Percentiles rank a stretch among this genome's conserved stretches.
These are phyloP conservation scores for Geotrichum citri-aurantii DNA, from an alignment of 1,139 yeast species.

Conservation along the genomic window DNA sequence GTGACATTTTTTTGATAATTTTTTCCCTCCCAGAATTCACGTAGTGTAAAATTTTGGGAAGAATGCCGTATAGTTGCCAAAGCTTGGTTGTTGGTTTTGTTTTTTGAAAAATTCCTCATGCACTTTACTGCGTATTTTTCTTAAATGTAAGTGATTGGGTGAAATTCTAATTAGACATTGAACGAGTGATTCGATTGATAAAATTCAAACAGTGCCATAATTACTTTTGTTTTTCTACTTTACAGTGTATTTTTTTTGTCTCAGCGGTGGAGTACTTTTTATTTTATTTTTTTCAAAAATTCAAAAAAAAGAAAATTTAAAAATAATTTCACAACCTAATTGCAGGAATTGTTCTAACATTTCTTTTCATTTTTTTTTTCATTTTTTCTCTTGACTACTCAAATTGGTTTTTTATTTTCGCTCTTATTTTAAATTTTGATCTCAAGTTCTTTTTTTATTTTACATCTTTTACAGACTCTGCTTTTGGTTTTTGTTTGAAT, in stretches of 20 bases:
- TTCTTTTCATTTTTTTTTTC: not conserved
- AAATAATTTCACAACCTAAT: not conserved
- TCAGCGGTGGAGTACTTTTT: not conserved
- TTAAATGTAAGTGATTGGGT: not conserved
- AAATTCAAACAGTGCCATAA: not conserved
- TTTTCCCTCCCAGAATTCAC: no score
- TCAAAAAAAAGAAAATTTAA: not conserved
- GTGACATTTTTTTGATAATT: no score
- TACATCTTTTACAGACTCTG: not conserved
- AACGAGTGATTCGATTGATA: not conserved
- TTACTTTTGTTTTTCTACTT: not conserved
- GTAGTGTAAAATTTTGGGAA: no score
- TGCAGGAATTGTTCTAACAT: not conserved
- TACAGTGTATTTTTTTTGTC: not conserved
- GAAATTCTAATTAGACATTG: not conserved
- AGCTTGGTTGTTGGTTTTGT: not conserved
- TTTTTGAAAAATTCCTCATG: not conserved
- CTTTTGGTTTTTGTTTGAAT: not conserved
- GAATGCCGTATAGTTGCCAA: no score
- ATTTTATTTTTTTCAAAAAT: not conserved
- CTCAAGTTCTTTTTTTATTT: not conserved
- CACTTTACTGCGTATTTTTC: not conserved
- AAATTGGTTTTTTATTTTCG: not conserved
- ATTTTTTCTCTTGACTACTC: no score
- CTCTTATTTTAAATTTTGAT: not conserved